Percentiles rank a stretch among this genome's conserved stretches.
Conservation (phyloP, 2,329 filamentous ascomycete genomes). For the Didymella pinodella region DNA sequence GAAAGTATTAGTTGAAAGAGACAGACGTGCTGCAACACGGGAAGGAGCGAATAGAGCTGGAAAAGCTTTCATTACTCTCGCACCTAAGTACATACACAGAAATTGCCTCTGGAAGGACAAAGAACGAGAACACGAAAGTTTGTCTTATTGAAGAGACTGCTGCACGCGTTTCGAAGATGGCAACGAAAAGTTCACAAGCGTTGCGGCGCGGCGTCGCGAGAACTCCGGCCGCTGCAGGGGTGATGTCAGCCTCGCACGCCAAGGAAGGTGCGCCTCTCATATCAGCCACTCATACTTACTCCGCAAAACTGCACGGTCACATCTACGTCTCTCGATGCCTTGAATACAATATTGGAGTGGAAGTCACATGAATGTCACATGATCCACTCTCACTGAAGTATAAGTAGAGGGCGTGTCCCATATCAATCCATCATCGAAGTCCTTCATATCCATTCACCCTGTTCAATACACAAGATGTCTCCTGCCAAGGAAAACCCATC, state of each 20-base stretch:
- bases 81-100: slow-evolving; percentile 35
- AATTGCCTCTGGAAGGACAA: slow-evolving; percentile 17
- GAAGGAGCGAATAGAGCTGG: slow-evolving; percentile 35
- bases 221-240: slow-evolving; percentile 6
- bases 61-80: slow-evolving; percentile 38
- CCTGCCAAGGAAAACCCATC: slow-evolving; percentile 10
- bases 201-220: slow-evolving; percentile 1
- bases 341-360: too few species aligned
- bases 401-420: too few species aligned
- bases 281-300: background rate
- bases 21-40: slow-evolving; percentile 27
- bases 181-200: slow-evolving; percentile 19
- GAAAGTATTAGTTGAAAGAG: slow-evolving; percentile 33
- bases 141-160: slow-evolving; percentile 20
- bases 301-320: background rate
- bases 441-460: too few species aligned
- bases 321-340: background rate
- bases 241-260: slow-evolving; percentile 7
- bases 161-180: slow-evolving; percentile 3
- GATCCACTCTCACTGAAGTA: too few species aligned
- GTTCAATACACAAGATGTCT: background rate
- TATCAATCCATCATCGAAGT: too few species aligned
- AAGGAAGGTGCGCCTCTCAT: background rate
- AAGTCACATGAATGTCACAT: too few species aligned
- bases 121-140: slow-evolving; percentile 11